Percentiles rank a stretch among this genome's conserved stretches.
phyloP scores from a whole-genome alignment of 1,284 basidiomycete genomes.

The Tremellales sp. region DNA sequence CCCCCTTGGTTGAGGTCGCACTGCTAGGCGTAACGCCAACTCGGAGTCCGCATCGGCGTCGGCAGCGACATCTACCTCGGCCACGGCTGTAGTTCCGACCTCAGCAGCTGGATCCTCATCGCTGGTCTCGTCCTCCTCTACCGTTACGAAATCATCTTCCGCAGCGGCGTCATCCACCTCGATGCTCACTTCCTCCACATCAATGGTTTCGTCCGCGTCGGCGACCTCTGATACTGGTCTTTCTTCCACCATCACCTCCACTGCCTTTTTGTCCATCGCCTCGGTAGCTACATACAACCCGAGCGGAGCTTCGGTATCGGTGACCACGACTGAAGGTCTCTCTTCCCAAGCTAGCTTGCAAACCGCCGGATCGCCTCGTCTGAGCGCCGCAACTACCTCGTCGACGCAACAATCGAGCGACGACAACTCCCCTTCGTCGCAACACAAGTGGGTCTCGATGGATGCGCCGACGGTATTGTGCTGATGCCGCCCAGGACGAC shows the following conservation, averaged over 20 bases:
- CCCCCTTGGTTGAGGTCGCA: too few relatives aligned
- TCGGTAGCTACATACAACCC: background rate
- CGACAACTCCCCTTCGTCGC: background rate
- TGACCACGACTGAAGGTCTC: background rate
- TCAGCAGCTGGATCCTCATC: constrained; percentile 1
- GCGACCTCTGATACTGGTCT: background rate
- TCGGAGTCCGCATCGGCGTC: constrained; percentile 3
- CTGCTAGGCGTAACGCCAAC: background rate
- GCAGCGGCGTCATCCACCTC: background rate
- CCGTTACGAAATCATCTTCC: background rate
- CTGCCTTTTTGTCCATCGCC: too few relatives aligned
- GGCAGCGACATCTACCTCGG: constrained; percentile 1
- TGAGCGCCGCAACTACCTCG: background rate
- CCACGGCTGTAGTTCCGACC: background rate
- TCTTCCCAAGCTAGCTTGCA: constrained; percentile 4
- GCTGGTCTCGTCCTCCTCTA: background rate
- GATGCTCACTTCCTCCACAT: constrained; percentile 2
- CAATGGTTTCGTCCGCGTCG: constrained; percentile 1
- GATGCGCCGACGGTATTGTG: too few relatives aligned
- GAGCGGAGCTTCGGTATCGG: background rate
- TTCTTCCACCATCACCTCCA: too few relatives aligned
- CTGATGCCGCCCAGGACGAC: constrained; percentile 22
- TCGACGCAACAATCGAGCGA: background rate
- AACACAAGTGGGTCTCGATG: constrained; percentile 11
- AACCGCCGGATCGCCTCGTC: background rate